A percentile compares a stretch with the other conserved stretches of the same genome.
Conservation (phyloP, 371 early-diverging fungal genomes). For the Mortierella sp. region DNA sequence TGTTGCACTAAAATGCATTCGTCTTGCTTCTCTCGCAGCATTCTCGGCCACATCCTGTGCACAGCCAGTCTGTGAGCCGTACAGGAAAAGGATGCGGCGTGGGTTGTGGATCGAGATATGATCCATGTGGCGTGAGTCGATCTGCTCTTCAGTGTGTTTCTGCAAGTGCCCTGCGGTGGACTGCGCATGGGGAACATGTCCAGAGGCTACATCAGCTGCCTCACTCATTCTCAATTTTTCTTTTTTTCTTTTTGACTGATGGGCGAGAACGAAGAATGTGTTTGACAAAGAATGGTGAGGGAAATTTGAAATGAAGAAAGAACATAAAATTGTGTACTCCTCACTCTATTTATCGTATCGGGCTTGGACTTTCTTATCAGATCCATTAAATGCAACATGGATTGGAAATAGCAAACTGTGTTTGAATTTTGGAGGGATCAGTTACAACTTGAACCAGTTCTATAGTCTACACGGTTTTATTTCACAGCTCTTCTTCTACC, state of each 20-base stretch:
- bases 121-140: conserved; percentile 38
- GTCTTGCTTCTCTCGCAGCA: conserved; percentile 79
- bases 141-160: conserved; percentile 6
- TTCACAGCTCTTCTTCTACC: conserved; percentile 10
- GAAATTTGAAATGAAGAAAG: not conserved
- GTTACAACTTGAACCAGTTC: no score
- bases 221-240: not conserved
- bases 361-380: conserved; percentile 4
- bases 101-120: conserved; percentile 47
- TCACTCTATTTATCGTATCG: not conserved
- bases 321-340: not conserved
- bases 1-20: conserved; percentile 76
- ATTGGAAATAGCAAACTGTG: not conserved
- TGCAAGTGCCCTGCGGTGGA: conserved; percentile 9
- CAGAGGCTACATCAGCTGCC: not conserved
- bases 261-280: not conserved
- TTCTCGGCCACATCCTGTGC: conserved; percentile 87
- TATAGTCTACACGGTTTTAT: conserved; percentile 1
- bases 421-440: not conserved
- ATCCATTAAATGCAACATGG: not conserved
- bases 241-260: not conserved
- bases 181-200: not conserved
- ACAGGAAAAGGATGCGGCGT: conserved; percentile 76
- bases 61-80: conserved; percentile 89
- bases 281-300: no score